These are phyloP conservation scores for Senecio squalidus DNA, from an alignment of 140 eudicot genomes.

Conservation along the genomic window DNA sequence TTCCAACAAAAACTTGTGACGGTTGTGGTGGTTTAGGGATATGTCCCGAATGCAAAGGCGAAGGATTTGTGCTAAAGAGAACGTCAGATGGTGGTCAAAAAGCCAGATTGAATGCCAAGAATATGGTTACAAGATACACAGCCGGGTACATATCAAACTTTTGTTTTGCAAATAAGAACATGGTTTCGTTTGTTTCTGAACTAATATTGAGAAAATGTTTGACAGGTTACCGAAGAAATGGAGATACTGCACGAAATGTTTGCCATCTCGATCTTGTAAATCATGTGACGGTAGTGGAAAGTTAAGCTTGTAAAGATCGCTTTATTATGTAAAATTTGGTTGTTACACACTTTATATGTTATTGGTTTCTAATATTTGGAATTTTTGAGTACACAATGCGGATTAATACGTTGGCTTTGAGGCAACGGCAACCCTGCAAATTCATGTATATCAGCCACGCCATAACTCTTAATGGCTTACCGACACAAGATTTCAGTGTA, in stretches of 20 bases:
- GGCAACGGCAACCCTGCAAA: no score
- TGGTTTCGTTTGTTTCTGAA: background rate
- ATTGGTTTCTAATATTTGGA: no score
- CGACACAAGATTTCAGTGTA: background rate
- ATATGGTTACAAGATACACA: conserved; percentile 87
- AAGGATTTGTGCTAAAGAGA: conserved; percentile 80
- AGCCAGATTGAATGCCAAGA: conserved; percentile 75
- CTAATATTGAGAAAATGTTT: background rate
- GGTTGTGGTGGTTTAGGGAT: conserved; percentile 87
- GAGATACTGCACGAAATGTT: conserved; percentile 88
- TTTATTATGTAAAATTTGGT: no score
- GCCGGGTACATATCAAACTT: conserved; percentile 66
- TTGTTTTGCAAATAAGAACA: background rate
- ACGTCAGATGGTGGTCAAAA: conserved; percentile 73
- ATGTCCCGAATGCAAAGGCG: conserved; percentile 91
- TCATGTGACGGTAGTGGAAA: conserved; percentile 86
- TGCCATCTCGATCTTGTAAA: conserved; percentile 76
- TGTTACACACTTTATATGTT: no score
- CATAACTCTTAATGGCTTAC: no score
- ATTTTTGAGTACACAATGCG: no score
- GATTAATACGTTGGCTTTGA: no score
- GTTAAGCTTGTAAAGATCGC: no score
- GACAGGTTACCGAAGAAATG: conserved; percentile 97
- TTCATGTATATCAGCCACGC: no score
- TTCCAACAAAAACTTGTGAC: conserved; percentile 58